These are phyloP conservation scores for Ceratorhiza oryzae-sativae DNA, from an alignment of 1,284 basidiomycete genomes.

Conservation along the genomic window DNA sequence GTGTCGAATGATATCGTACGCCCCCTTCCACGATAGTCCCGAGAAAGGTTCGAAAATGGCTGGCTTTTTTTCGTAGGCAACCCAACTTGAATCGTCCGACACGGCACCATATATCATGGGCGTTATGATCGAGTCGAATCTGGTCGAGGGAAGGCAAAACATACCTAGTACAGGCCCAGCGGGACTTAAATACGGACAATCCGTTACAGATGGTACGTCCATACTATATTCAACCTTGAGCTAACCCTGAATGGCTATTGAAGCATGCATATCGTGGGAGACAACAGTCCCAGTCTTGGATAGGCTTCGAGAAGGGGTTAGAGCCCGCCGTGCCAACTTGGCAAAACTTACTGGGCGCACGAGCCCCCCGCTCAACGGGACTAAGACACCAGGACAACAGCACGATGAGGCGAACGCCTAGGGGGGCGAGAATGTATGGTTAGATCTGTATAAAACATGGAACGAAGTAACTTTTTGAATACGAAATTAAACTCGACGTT, in stretches of 20 bases:
- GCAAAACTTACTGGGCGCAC: conserved; percentile 14
- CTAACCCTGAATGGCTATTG: conserved; percentile 18
- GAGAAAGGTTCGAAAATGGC: no score
- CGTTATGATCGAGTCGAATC: conserved; percentile 97
- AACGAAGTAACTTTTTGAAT: no score
- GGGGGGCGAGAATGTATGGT: no score
- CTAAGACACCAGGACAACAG: conserved; percentile 21
- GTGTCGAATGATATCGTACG: conserved; percentile 60
- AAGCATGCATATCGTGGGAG: conserved; percentile 89
- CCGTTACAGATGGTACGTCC: conserved; percentile 71
- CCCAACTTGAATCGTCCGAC: conserved; percentile 72
- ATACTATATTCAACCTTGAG: conserved; percentile 27
- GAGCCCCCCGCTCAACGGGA: conserved; percentile 9
- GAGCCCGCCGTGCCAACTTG: conserved; percentile 64
- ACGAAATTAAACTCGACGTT: no score
- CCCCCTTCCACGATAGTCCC: no score
- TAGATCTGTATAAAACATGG: background rate
- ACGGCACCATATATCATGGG: conserved; percentile 86
- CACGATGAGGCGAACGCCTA: conserved; percentile 20
- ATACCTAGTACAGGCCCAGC: conserved; percentile 79
- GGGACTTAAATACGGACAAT: conserved; percentile 86
- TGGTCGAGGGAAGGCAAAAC: conserved; percentile 84
- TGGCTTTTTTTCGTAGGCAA: conserved; percentile 60
- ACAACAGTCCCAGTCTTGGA: conserved; percentile 82
- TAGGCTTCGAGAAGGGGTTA: conserved; percentile 80